Percentiles rank a stretch among this genome's conserved stretches.
Conservation (phyloP, 2,329 filamentous ascomycete species). For the Aurifilum marmelostoma region DNA sequence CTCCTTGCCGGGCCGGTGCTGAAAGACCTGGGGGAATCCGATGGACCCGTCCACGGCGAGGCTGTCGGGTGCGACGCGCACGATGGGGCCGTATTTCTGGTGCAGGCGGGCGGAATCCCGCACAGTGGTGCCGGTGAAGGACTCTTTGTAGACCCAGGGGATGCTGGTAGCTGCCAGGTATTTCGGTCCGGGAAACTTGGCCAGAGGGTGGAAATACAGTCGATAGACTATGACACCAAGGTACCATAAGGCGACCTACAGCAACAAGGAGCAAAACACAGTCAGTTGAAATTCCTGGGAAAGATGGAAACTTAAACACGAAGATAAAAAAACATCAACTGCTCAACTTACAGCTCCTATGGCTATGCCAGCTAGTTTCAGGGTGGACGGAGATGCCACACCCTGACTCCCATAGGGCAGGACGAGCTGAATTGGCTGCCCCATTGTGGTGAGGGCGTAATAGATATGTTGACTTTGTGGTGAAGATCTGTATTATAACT, state of each 20-base stretch:
- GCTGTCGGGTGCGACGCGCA: conserved; percentile 14
- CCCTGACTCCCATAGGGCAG: background rate
- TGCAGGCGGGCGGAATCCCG: background rate
- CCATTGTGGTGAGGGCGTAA: background rate
- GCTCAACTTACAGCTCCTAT: conserved; percentile 6
- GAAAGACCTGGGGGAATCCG: conserved; percentile 20
- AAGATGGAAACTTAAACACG: background rate
- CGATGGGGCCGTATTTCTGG: conserved; percentile 23
- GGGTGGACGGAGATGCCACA: background rate
- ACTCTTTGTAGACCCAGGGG: background rate
- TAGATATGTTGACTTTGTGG: background rate
- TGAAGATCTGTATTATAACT: background rate
- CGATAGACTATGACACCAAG: conserved; percentile 18
- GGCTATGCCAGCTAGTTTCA: background rate
- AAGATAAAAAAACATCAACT: background rate
- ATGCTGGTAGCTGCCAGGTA: conserved; percentile 13
- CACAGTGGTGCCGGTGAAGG: background rate
- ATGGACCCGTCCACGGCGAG: conserved; percentile 21
- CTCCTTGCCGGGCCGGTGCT: conserved; percentile 17
- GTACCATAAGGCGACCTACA: conserved; percentile 7
- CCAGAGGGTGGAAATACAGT: conserved; percentile 15
- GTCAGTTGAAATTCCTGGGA: background rate
- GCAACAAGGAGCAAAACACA: background rate
- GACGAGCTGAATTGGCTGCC: background rate
- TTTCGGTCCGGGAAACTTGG: conserved; percentile 23